Base-by-base conservation (phyloP, 768 basidiomycete species). In the Phylloporus sp. region DNA sequence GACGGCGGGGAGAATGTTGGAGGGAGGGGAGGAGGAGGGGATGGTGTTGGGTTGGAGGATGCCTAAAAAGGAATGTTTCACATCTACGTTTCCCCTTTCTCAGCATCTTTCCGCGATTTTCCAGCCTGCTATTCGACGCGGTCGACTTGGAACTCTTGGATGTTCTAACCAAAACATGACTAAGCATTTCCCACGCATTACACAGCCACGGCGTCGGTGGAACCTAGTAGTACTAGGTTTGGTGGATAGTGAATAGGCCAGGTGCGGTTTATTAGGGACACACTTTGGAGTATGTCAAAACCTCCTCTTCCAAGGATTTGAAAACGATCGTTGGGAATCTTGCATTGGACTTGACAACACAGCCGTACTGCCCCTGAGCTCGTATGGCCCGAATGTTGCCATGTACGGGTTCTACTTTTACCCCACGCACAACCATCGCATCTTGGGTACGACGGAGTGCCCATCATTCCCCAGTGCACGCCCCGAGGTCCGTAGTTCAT, bases 61-160 rank as follows among this genome's bases (percentile, higher is more conserved):
- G 57, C 67, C 69, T 58, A 69, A 69, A 64, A 69, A 69, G 67
- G 67, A 68, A 68, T 67, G 61, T 69, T 59, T 65, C 67, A 65
- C 59, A 53, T 61, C 60, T 44, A 24, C 53, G 41, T 34, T 47
- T 46, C 49, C 48, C 62, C 59, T 66, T 66, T 62, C 65, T 60
- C 63, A 67, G 56, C 66, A 55, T 56, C 62, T 57, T 61, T 66
- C 41, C 49, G 52, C 54, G 59, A 49, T 45, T 65, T 61, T 64
- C 53, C 56, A 52, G 53, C 45, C 52, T 35, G 52, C 47, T 50
- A 62, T 60, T 59, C 55, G 53, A 45, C 53, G 55, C 55, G 51
- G 42, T 62, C 47, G 54, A 56, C 64, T 56, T 52, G 63, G 63
- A 66, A 51, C 53, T 55, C 61, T 47, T 49, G 39, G 31, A 49